Percentiles rank a stretch among this genome's conserved stretches.
Evolutionary conservation across 108 stramenopile species (phyloP).

Genomic region (Chaetoceros muelleri): DNA sequence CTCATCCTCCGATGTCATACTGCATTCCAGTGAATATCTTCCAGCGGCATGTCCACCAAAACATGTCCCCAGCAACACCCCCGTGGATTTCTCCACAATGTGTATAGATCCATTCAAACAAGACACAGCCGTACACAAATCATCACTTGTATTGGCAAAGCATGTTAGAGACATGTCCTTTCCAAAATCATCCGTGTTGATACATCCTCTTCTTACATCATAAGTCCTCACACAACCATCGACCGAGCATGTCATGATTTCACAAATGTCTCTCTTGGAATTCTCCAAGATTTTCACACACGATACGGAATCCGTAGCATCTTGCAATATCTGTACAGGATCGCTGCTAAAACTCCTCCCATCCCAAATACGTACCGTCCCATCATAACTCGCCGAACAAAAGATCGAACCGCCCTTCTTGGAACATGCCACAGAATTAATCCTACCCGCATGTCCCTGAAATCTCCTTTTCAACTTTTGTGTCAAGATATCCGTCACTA

Average conservation of each 20-base stretch:
- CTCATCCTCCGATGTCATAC: constrained; percentile 54
- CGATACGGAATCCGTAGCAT: constrained; percentile 75
- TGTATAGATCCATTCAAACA: constrained; percentile 75
- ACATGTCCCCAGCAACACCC: constrained; percentile 39
- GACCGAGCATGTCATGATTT: constrained; percentile 50
- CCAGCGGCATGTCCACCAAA: constrained; percentile 37
- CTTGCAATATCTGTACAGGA: constrained; percentile 56
- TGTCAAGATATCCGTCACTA: constrained; percentile 63
- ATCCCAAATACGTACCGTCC: constrained; percentile 71
- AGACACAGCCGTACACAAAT: constrained; percentile 42
- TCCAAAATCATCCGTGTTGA: constrained; percentile 38
- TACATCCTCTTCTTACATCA: constrained; percentile 48
- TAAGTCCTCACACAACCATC: constrained; percentile 69
- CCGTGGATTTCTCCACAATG: constrained; percentile 26
- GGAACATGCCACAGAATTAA: constrained; percentile 55
- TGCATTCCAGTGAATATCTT: constrained; percentile 50
- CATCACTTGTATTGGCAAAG: constrained; percentile 44
- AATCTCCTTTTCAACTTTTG: constrained; percentile 40
- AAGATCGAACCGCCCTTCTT: constrained; percentile 33
- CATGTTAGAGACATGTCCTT: constrained; percentile 39
- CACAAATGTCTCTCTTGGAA: constrained; percentile 5
- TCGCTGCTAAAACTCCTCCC: constrained; percentile 29
- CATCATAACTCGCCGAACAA: constrained; percentile 64
- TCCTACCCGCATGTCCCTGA: constrained; percentile 53
- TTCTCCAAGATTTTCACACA: constrained; percentile 30